Evolutionary conservation across 768 basidiomycete genomes (phyloP).

Genomic region (Tylopilus vinaceipallidus): DNA sequence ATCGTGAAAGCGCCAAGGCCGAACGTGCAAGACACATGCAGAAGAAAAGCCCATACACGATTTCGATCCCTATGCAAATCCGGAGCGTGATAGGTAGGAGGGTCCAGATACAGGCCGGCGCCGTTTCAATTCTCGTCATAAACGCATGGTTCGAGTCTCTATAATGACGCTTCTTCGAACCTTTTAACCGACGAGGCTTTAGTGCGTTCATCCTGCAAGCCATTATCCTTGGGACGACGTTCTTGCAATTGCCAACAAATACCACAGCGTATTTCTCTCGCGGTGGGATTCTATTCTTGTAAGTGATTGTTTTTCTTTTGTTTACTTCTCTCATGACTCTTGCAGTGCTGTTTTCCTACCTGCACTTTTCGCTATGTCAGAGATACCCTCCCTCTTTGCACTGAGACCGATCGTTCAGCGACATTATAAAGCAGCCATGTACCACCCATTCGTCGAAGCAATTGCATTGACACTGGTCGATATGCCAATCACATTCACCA

Average conservation of each 20-base stretch:
- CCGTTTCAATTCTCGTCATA: constrained; percentile 35
- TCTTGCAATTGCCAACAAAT: constrained; percentile 40
- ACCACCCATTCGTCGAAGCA: constrained; percentile 48
- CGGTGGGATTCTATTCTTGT: constrained; percentile 85
- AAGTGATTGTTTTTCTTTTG: constrained; percentile 15
- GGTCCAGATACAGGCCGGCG: constrained; percentile 44
- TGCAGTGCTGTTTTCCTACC: constrained; percentile 55
- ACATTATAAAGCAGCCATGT: constrained; percentile 46
- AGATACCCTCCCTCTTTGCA: constrained; percentile 48
- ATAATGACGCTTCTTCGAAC: neutral
- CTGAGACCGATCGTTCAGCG: constrained; percentile 45
- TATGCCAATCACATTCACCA: constrained; percentile 40
- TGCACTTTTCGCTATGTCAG: constrained; percentile 58
- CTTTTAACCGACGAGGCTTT: neutral
- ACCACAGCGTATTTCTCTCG: constrained; percentile 48
- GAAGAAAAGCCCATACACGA: constrained; percentile 46
- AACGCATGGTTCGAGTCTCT: constrained; percentile 16
- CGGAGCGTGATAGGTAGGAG: constrained; percentile 46
- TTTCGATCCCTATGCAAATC: constrained; percentile 48
- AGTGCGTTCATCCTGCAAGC: constrained; percentile 41
- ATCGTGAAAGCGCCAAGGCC: constrained; percentile 45
- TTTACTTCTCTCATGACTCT: neutral
- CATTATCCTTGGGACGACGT: constrained; percentile 41
- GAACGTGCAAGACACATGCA: constrained; percentile 52
- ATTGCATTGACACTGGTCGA: constrained; percentile 48